Percentiles rank a stretch among this genome's conserved stretches.
Evolutionary conservation across 1,284 basidiomycete species (phyloP).

Genomic region (Cutaneotrichosporon sp.): DNA sequence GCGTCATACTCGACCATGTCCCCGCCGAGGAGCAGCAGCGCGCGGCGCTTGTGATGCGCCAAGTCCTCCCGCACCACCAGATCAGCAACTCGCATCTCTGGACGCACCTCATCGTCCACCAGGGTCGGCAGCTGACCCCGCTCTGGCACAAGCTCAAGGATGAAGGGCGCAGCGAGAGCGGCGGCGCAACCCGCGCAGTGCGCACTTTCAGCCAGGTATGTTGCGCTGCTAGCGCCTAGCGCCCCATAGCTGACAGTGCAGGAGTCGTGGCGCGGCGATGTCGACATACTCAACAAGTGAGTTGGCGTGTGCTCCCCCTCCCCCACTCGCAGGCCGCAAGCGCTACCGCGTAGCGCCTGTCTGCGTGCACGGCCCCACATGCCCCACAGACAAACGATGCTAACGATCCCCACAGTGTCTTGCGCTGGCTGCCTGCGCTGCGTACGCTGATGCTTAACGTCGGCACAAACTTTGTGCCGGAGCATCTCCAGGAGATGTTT

Average conservation of each 20-base stretch:
- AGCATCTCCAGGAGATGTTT: conserved; percentile 48
- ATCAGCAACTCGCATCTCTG: conserved; percentile 22
- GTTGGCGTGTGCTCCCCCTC: background rate
- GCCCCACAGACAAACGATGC: background rate
- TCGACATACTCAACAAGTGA: conserved; percentile 48
- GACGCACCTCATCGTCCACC: conserved; percentile 36
- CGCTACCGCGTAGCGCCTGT: background rate
- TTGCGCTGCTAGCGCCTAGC: background rate
- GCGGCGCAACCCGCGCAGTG: conserved; percentile 14
- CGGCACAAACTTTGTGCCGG: conserved; percentile 49
- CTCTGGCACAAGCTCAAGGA: conserved; percentile 31
- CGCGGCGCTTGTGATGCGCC: conserved; percentile 36
- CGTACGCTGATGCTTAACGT: conserved; percentile 42
- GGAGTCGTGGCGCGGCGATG: conserved; percentile 47
- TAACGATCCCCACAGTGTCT: conserved; percentile 25
- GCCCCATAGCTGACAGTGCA: conserved; percentile 6
- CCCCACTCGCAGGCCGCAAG: background rate
- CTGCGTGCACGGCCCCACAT: background rate
- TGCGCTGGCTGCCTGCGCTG: conserved; percentile 38
- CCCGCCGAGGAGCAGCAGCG: conserved; percentile 35
- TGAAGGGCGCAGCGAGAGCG: conserved; percentile 19
- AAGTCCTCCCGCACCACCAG: conserved; percentile 34
- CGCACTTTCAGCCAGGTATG: conserved; percentile 29
- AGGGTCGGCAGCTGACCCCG: conserved; percentile 30
- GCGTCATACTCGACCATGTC: conserved; percentile 38